These are phyloP conservation scores for Rhizopogon vesiculosus DNA, from an alignment of 768 basidiomycete genomes.

Conservation along the genomic window DNA sequence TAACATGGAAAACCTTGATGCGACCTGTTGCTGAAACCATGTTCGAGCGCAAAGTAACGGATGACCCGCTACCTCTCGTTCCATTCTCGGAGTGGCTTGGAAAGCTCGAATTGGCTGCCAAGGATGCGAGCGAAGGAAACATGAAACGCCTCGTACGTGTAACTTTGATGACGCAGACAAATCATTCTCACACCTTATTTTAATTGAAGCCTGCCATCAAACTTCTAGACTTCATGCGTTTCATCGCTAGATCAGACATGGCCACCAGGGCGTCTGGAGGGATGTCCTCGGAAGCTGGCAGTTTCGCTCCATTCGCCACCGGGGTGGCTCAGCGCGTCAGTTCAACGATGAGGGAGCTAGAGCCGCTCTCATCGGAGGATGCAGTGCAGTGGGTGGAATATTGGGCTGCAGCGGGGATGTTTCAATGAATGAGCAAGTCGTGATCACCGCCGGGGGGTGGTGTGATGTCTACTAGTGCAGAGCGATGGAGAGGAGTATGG, in stretches of 20 bases:
- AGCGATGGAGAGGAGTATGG: no score
- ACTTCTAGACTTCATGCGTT: constrained; percentile 15
- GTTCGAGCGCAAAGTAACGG: constrained; percentile 5
- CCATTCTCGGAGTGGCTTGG: constrained; percentile 24
- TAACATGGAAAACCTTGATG: constrained; percentile 24
- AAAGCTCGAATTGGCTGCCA: constrained; percentile 15
- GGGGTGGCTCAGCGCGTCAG: constrained; percentile 8
- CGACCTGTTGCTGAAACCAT: constrained; percentile 9
- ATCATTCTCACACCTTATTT: constrained; percentile 21
- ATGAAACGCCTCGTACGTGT: constrained; percentile 9
- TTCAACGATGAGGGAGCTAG: constrained; percentile 9
- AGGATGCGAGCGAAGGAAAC: neutral
- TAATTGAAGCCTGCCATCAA: constrained; percentile 21
- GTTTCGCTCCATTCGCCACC: neutral
- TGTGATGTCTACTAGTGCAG: no score
- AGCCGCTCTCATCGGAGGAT: constrained; percentile 9
- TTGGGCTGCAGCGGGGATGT: constrained; percentile 4
- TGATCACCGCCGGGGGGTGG: no score
- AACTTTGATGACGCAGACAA: constrained; percentile 1
- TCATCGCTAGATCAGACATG: constrained; percentile 8
- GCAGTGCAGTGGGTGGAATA: constrained; percentile 14
- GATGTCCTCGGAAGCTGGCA: neutral
- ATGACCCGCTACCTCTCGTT: constrained; percentile 14
- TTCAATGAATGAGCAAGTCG: no score
- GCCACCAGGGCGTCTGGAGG: constrained; percentile 5